phyloP scores from a whole-genome alignment of 208 protist species.

The Leishmania tropica region DNA sequence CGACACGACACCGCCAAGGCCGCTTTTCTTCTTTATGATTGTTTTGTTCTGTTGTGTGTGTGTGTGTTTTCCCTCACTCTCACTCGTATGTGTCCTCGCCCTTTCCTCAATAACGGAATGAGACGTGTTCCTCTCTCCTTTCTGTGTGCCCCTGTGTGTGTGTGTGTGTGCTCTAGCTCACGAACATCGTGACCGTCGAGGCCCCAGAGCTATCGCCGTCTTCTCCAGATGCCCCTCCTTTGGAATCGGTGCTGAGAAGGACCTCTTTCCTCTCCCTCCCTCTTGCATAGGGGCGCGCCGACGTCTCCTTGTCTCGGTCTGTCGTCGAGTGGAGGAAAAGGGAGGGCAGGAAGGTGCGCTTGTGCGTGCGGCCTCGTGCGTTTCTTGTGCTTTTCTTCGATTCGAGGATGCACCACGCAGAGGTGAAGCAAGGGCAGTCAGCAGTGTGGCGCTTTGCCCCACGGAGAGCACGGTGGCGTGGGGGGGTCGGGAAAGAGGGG shows the following conservation, averaged over 20 bases:
- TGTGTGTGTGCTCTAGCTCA: neutral
- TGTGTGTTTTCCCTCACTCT: conserved; percentile 3
- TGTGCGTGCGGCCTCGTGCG: neutral
- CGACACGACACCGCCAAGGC: neutral
- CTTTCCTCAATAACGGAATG: conserved; percentile 10
- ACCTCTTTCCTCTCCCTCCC: neutral
- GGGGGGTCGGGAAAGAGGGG: neutral
- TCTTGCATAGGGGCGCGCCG: neutral
- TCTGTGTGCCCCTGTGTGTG: neutral
- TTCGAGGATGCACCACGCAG: neutral
- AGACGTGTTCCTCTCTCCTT: neutral
- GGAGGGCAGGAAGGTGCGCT: neutral
- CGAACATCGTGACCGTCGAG: neutral
- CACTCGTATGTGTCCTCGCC: conserved; percentile 15
- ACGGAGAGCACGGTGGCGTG: neutral
- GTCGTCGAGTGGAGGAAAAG: neutral
- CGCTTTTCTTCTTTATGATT: neutral
- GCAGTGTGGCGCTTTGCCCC: neutral
- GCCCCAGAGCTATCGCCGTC: neutral
- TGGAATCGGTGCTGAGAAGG: neutral
- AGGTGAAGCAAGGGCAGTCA: neutral
- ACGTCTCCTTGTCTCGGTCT: neutral
- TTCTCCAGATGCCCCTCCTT: neutral
- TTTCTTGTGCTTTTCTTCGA: conserved; percentile 11
- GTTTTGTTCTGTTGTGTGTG: conserved; percentile 1